Percentiles rank a stretch among this genome's conserved stretches.
Evolutionary conservation across 441 rosid genomes (phyloP).

Genomic region (Dalechampia spathulata): DNA sequence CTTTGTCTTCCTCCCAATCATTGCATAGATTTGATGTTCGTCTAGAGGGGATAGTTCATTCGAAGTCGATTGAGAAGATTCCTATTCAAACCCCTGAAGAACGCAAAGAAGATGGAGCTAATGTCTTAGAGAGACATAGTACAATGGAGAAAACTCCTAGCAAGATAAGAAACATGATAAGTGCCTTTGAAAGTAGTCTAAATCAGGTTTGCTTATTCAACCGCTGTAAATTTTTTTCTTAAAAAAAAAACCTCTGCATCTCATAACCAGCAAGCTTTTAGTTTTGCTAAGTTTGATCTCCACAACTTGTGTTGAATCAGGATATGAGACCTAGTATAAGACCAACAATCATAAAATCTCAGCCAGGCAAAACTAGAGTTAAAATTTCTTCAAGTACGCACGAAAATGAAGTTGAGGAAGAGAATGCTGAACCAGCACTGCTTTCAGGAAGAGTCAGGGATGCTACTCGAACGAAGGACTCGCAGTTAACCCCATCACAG

Average conservation of each 20-base stretch:
- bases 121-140: slow-evolving; percentile 21
- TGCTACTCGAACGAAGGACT: slow-evolving; percentile 10
- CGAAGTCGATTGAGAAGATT: slow-evolving; percentile 12
- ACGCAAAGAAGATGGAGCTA: slow-evolving; percentile 13
- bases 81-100: slow-evolving; percentile 16
- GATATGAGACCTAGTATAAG: slow-evolving; percentile 29
- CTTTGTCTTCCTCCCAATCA: slow-evolving; percentile 15
- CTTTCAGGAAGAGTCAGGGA: slow-evolving; percentile 7
- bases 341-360: slow-evolving; percentile 27
- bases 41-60: slow-evolving; percentile 12
- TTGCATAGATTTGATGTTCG: slow-evolving; percentile 7
- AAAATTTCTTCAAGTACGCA: slow-evolving; percentile 20
- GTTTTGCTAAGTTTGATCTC: slow-evolving; percentile 7
- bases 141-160: slow-evolving; percentile 36
- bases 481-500: slow-evolving; percentile 2
- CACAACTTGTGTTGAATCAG: slow-evolving; percentile 27
- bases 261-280: background rate
- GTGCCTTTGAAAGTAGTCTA: slow-evolving; percentile 54
- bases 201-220: slow-evolving; percentile 44
- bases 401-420: slow-evolving; percentile 11
- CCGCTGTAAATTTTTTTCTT: background rate
- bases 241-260: background rate
- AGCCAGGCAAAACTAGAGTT: slow-evolving; percentile 17
- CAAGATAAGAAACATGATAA: slow-evolving; percentile 73
- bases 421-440: slow-evolving; percentile 10